Evolutionary conservation across 495 filamentous ascomycete genomes (phyloP).

Genomic region (Penicillium antarcticum): DNA sequence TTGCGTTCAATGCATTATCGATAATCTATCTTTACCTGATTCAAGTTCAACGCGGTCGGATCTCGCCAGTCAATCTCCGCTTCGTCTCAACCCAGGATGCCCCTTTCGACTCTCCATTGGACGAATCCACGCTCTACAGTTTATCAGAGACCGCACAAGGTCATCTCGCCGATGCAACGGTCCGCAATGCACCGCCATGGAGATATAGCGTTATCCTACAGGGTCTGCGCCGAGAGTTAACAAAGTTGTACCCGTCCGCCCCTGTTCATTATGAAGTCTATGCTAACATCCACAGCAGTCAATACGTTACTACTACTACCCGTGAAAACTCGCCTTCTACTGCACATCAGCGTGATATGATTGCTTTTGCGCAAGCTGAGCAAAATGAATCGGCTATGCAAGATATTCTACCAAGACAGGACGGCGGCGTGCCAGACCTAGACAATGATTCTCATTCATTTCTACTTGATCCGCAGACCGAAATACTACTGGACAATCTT

Average conservation of each 20-base stretch:
- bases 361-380: no score
- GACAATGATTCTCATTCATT: background rate
- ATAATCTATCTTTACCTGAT: slow-evolving; percentile 28
- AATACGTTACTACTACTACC: no score
- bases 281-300: no score
- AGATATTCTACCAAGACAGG: background rate
- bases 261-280: background rate
- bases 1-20: slow-evolving; percentile 29
- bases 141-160: slow-evolving; percentile 20
- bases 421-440: background rate
- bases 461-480: slow-evolving; percentile 12
- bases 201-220: slow-evolving; percentile 26
- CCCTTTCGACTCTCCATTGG: background rate
- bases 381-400: no score
- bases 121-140: slow-evolving; percentile 13
- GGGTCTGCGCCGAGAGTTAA: slow-evolving; percentile 18
- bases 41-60: slow-evolving; percentile 17
- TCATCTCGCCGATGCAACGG: slow-evolving; percentile 24
- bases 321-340: no score
- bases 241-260: slow-evolving; percentile 1
- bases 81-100: background rate
- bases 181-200: slow-evolving; percentile 25
- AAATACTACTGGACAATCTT: slow-evolving; percentile 19
- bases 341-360: no score
- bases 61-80: slow-evolving; percentile 7